phyloP scores from a whole-genome alignment of 2,329 filamentous ascomycete species.

The Cladosporium phlei region DNA sequence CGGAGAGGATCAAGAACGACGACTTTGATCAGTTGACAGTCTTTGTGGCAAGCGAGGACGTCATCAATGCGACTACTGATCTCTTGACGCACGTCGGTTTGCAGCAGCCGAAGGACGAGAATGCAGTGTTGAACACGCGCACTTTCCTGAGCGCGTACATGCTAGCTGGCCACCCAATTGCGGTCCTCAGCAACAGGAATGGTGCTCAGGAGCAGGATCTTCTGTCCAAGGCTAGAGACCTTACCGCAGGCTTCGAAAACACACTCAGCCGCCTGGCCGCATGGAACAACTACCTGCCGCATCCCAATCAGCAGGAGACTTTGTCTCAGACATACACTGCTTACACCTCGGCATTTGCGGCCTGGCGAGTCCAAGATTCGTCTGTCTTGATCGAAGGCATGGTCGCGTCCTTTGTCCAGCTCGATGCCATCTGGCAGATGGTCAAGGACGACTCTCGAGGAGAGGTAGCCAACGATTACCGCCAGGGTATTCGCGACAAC shows the following conservation, averaged over 20 bases:
- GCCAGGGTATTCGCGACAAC: constrained; percentile 74
- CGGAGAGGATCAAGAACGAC: constrained; percentile 64
- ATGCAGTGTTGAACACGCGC: constrained; percentile 62
- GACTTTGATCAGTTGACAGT: constrained; percentile 70
- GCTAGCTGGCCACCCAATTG: constrained; percentile 71
- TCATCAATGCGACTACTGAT: constrained; percentile 61
- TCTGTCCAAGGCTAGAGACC: constrained; percentile 70
- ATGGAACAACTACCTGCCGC: constrained; percentile 63
- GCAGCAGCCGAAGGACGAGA: constrained; percentile 53
- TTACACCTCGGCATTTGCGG: constrained; percentile 73
- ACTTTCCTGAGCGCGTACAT: constrained; percentile 77
- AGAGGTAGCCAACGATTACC: constrained; percentile 69
- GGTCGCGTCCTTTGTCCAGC: constrained; percentile 79
- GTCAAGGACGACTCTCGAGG: constrained; percentile 74
- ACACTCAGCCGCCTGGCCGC: constrained; percentile 62
- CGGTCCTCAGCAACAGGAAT: constrained; percentile 73
- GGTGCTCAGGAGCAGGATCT: constrained; percentile 66
- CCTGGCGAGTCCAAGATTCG: constrained; percentile 78
- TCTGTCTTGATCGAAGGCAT: constrained; percentile 75
- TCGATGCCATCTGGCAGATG: constrained; percentile 77
- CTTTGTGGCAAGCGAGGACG: constrained; percentile 61
- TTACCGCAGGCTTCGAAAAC: constrained; percentile 73
- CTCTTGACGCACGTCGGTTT: constrained; percentile 67
- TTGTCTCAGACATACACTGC: constrained; percentile 67
- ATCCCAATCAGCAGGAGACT: constrained; percentile 56